These are phyloP conservation scores for Sporothrix mexicana DNA, from an alignment of 2,329 filamentous ascomycete species.

Conservation along the genomic window DNA sequence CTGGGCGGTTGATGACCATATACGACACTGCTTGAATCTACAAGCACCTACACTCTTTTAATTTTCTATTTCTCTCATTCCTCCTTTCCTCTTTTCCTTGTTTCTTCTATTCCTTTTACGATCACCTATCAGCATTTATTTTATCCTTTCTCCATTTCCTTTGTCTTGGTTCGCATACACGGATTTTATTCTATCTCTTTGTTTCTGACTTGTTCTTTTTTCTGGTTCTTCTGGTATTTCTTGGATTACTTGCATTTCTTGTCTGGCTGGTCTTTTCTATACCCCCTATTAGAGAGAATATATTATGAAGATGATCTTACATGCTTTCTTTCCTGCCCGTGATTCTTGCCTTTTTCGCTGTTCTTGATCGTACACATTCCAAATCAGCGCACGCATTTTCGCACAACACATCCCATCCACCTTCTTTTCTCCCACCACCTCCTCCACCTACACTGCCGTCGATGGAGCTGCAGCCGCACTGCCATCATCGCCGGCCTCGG, in stretches of 20 bases:
- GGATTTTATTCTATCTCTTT: not conserved
- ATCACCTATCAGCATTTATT: not conserved
- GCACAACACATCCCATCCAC: not conserved
- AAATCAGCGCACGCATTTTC: not conserved
- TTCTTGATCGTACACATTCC: not conserved
- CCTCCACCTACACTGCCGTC: not conserved
- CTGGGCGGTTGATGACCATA: not conserved
- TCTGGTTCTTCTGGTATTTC: no score
- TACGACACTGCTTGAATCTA: not conserved
- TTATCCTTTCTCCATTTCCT: not conserved
- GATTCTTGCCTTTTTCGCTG: not conserved
- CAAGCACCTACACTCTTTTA: slow-evolving; percentile 14
- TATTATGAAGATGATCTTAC: slow-evolving; percentile 26
- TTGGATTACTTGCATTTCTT: not conserved
- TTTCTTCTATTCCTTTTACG: not conserved
- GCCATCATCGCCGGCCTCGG: not conserved
- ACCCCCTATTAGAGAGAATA: slow-evolving; percentile 15
- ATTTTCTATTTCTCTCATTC: not conserved
- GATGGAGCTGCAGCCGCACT: not conserved
- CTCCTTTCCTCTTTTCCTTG: not conserved
- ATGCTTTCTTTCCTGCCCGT: not conserved
- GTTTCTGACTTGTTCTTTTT: not conserved
- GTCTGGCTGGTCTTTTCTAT: slow-evolving; percentile 8
- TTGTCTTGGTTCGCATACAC: not conserved
- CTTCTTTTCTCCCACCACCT: not conserved